These are phyloP conservation scores for Pelargonium fulgidum DNA, from an alignment of 441 rosid species.

Conservation along the genomic window DNA sequence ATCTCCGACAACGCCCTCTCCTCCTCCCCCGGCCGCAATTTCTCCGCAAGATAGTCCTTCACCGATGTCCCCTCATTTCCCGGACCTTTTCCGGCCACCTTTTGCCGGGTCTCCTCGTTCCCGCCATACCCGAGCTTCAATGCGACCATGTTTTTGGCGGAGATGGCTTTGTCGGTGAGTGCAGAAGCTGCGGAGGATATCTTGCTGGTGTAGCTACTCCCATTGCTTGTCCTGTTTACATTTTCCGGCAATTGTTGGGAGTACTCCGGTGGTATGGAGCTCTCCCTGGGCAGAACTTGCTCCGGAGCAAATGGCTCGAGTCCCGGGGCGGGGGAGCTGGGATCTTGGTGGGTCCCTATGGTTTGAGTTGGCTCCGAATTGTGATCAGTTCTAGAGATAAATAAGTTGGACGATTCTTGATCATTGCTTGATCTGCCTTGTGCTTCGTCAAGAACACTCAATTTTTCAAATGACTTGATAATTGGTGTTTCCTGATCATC, in stretches of 20 bases:
- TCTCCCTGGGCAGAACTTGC: background rate
- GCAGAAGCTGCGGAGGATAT: slow-evolving; percentile 37
- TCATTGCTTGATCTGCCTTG: too few species aligned
- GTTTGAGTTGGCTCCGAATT: too few species aligned
- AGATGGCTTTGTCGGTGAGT: slow-evolving; percentile 35
- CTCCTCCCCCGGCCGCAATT: slow-evolving; percentile 63
- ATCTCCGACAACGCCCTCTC: slow-evolving; percentile 58
- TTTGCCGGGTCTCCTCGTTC: slow-evolving; percentile 34
- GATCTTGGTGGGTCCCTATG: too few species aligned
- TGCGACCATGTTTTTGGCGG: slow-evolving; percentile 40
- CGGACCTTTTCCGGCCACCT: slow-evolving; percentile 22
- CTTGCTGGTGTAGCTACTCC: slow-evolving; percentile 36
- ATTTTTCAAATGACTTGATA: background rate
- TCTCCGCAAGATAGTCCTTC: slow-evolving; percentile 49
- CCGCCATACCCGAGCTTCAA: slow-evolving; percentile 55
- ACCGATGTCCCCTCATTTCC: slow-evolving; percentile 32
- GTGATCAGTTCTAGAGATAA: too few species aligned
- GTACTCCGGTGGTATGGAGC: background rate
- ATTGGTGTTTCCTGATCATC: background rate
- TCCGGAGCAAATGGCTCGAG: background rate
- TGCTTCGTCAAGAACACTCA: background rate
- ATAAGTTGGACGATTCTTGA: too few species aligned
- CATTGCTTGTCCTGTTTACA: slow-evolving; percentile 15
- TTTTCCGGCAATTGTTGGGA: background rate
- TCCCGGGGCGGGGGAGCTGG: background rate